Evolutionary conservation across 768 basidiomycete genomes (phyloP), one percentile per base, ranked within the genome.

Genomic region (Suillus sp.): DNA sequence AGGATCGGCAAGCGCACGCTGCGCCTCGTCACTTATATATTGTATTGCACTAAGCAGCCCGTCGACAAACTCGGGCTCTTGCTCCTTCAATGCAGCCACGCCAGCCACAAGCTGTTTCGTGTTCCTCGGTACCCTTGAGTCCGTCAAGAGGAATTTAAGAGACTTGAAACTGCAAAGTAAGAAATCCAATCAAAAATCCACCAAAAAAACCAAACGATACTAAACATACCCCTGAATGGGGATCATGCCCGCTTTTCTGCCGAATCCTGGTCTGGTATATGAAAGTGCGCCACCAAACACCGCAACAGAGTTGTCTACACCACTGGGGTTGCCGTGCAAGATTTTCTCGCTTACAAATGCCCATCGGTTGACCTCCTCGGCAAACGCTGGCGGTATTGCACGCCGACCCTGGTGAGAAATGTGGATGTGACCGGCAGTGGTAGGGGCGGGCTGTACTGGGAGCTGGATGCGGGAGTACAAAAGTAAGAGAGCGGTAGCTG

Each of bases 271-370:
- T 62, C 92, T 86, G 20, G 90, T 92, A 78, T 96, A 99, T 22
- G 89, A 86, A 67, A 99, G 80, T 32, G 95, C 97, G 55, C 96
- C 96, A 22, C 97, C 97, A 71, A 89, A 92, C 0, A 95, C 91
- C 18, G 92, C 84, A 40, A 98, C 93, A 22, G 95, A 92, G 75
- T 99, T 99, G 74, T 99, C 97, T 27, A 99, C 92, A 10, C 97
- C 97, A 69, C 94, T 96, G 3, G 97, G 97, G 70, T 92, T 99
- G 0, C 97, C 97, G 73, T 99, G 97, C 58, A 98, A 78, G 47
- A 99, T 90, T 77, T 99, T 99, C 79, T 99, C 97, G 13, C 90
- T 84, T 59, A 98, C 80, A 77, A 97, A 99, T 22, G 97, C 95
- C 88, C 95, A 98, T 54, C 83, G 81, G 75, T 99, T 98, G 67